These are phyloP conservation scores for Astrothelium macrocarpum DNA, from an alignment of 495 filamentous ascomycete species.

Conservation along the genomic window DNA sequence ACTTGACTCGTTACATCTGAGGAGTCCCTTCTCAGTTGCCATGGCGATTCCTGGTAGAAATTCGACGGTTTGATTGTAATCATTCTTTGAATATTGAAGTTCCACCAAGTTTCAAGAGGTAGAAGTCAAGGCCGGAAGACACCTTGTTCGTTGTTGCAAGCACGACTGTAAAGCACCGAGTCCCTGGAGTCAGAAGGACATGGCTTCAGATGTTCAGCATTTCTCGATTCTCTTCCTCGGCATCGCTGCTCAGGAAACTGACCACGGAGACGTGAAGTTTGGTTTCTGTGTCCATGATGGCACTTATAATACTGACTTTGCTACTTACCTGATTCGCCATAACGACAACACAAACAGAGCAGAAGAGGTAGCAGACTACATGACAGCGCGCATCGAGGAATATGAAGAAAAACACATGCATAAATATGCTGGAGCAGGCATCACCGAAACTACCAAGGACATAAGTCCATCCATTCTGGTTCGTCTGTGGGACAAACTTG, in stretches of 20 bases:
- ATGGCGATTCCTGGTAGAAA: too few relatives aligned
- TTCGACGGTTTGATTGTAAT: too few relatives aligned
- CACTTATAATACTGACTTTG: conserved; percentile 69
- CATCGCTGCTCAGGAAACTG: conserved; percentile 18
- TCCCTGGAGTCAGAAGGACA: neutral
- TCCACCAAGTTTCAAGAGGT: neutral
- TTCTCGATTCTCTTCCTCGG: conserved; percentile 22
- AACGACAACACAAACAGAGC: conserved; percentile 7
- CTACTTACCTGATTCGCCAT: conserved; percentile 44
- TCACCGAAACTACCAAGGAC: conserved; percentile 42
- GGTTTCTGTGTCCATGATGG: conserved; percentile 62
- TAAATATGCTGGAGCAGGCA: conserved; percentile 39
- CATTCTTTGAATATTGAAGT: neutral
- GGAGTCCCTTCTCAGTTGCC: too few relatives aligned
- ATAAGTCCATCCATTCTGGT: conserved; percentile 55
- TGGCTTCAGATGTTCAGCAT: neutral
- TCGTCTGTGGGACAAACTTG: conserved; percentile 69
- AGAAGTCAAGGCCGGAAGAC: neutral
- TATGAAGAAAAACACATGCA: conserved; percentile 27
- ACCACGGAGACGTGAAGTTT: conserved; percentile 19
- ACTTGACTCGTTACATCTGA: too few relatives aligned
- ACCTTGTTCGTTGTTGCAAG: neutral
- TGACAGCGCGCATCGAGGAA: conserved; percentile 21
- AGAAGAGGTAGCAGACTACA: conserved; percentile 19
- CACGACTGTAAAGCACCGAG: neutral